Percentiles rank a stretch among this genome's conserved stretches.
phyloP scores from a whole-genome alignment of 176 grass and related monocot genomes.

The Aegilops bicornis region DNA sequence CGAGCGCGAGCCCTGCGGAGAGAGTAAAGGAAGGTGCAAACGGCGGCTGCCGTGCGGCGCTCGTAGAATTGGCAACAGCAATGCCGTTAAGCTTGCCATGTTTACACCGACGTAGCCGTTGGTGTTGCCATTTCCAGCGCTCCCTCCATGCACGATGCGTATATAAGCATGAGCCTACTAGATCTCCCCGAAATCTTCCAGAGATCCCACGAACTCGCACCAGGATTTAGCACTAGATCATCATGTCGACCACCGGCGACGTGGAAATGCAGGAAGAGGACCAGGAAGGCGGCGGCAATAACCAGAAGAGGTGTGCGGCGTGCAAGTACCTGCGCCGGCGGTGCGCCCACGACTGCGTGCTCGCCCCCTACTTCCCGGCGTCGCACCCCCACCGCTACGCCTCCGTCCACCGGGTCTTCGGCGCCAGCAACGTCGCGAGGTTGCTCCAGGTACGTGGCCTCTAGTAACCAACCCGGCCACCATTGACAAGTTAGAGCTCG shows the following conservation, averaged over 20 bases:
- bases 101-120: not conserved
- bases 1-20: no score
- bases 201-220: conserved; percentile 15
- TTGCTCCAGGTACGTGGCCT: conserved; percentile 29
- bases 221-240: not conserved
- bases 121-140: not conserved
- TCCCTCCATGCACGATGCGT: not conserved
- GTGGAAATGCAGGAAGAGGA: not conserved
- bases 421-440: conserved; percentile 62
- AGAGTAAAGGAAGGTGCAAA: no score
- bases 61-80: not conserved
- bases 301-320: no score
- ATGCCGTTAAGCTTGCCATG: conserved; percentile 11
- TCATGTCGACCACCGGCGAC: not conserved
- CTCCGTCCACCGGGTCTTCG: conserved; percentile 68
- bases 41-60: no score
- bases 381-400: conserved; percentile 42
- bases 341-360: not conserved
- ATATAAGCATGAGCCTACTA: not conserved
- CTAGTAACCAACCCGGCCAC: not conserved
- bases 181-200: conserved; percentile 9
- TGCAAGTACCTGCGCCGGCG: no score
- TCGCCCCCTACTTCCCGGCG: conserved; percentile 69
- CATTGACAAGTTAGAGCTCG: not conserved
- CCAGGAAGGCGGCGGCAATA: no score